Conservation (phyloP, 1,284 basidiomycete species). For the Trichosporon asahii region DNA sequence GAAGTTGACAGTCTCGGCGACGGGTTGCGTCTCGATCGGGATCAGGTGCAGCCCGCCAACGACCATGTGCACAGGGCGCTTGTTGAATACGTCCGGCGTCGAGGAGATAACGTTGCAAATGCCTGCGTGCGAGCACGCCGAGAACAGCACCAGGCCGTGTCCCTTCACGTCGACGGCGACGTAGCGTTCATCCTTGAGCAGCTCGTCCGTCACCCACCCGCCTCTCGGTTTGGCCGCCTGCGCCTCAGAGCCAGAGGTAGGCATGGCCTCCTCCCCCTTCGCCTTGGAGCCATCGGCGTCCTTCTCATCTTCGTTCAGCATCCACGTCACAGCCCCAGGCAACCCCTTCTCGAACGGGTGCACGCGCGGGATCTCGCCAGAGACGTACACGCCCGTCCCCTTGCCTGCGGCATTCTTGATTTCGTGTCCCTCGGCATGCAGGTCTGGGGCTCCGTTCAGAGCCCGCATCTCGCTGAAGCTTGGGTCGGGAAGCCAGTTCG, state of each 20-base stretch:
- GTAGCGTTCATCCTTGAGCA: conserved; percentile 77
- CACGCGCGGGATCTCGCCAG: conserved; percentile 71
- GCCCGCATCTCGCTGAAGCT: conserved; percentile 63
- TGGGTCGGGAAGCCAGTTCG: conserved; percentile 65
- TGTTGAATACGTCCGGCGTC: conserved; percentile 59
- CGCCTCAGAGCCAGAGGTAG: neutral
- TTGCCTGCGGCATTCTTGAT: conserved; percentile 67
- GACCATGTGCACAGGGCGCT: conserved; percentile 72
- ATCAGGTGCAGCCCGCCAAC: conserved; percentile 77
- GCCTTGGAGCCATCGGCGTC: neutral
- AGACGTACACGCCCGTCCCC: conserved; percentile 64
- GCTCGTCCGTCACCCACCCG: conserved; percentile 63
- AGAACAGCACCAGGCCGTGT: conserved; percentile 75
- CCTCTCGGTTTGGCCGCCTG: neutral
- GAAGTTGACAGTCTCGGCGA: conserved; percentile 68
- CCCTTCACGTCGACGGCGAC: conserved; percentile 69
- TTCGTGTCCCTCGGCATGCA: conserved; percentile 61
- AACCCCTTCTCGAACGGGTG: conserved; percentile 67
- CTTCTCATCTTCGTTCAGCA: conserved; percentile 46
- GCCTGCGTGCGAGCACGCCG: conserved; percentile 79
- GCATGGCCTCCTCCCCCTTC: neutral
- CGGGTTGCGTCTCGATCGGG: conserved; percentile 61
- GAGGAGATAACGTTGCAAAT: conserved; percentile 75
- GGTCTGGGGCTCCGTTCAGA: conserved; percentile 60
- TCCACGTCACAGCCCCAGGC: conserved; percentile 65